Evolutionary conservation across 345 rosid species (phyloP).

Genomic region (Linum usitatissimum): DNA sequence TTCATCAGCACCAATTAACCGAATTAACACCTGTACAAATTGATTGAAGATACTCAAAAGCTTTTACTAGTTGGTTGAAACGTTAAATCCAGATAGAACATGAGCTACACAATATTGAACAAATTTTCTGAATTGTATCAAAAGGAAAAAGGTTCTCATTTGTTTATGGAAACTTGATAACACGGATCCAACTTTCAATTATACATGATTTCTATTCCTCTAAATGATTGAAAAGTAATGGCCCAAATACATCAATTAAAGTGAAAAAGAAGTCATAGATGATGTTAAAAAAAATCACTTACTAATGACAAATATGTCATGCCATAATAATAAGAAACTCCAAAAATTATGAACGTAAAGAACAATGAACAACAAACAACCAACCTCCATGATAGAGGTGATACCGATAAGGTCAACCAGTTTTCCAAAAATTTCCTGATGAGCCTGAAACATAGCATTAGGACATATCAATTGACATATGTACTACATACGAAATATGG

Average conservation of each 20-base stretch:
- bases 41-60: neutral
- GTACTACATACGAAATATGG: neutral
- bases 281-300: too few species aligned
- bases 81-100: neutral
- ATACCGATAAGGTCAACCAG: slow-evolving; percentile 85
- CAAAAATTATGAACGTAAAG: slow-evolving; percentile 1
- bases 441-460: slow-evolving; percentile 43
- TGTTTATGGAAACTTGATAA: too few species aligned
- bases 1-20: slow-evolving; percentile 83
- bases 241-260: too few species aligned
- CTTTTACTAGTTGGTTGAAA: neutral
- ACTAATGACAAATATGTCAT: too few species aligned
- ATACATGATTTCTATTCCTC: too few species aligned
- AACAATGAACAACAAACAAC: slow-evolving; percentile 17
- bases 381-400: slow-evolving; percentile 94
- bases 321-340: too few species aligned
- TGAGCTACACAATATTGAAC: too few species aligned
- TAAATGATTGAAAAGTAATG: too few species aligned
- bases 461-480: slow-evolving; percentile 5
- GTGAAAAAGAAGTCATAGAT: too few species aligned
- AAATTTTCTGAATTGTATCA: too few species aligned
- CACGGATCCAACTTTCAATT: too few species aligned
- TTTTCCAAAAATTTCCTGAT: slow-evolving; percentile 53
- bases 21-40: slow-evolving; percentile 60
- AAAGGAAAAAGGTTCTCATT: too few species aligned